phyloP scores from a whole-genome alignment of 2,329 filamentous ascomycete genomes.

The Rutstroemia sp. region DNA sequence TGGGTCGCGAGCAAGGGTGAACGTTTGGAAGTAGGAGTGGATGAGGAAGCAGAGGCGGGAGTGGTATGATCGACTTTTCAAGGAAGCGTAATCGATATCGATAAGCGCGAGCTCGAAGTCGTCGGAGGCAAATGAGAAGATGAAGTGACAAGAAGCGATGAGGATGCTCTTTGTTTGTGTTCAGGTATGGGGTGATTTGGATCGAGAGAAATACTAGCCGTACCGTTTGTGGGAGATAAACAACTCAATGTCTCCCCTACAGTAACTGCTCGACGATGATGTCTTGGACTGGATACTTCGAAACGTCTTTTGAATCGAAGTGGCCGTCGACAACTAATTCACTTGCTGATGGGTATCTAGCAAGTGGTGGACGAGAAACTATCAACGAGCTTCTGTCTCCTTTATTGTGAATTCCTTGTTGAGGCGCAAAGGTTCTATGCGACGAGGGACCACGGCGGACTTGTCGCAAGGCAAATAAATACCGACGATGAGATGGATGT shows the following conservation, averaged over 20 bases:
- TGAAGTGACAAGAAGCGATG: neutral
- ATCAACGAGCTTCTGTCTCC: neutral
- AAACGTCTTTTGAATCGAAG: neutral
- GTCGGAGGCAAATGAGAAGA: slow-evolving; percentile 6
- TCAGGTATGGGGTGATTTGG: neutral
- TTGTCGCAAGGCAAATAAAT: neutral
- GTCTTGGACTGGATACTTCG: neutral
- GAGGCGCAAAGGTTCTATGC: neutral
- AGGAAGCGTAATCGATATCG: slow-evolving; percentile 10
- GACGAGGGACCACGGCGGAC: neutral
- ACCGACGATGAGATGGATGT: neutral
- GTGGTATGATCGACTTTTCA: slow-evolving; percentile 8
- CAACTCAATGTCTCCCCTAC: slow-evolving; percentile 96
- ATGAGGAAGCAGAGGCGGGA: slow-evolving; percentile 1
- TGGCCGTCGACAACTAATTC: neutral
- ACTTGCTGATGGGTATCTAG: neutral
- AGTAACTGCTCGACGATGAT: slow-evolving; percentile 36
- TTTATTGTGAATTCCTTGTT: neutral
- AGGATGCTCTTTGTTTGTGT: neutral
- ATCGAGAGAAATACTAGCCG: slow-evolving; percentile 14
- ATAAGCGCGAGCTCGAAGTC: slow-evolving; percentile 7
- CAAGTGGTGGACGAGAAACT: no score
- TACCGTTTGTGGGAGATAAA: slow-evolving; percentile 84
- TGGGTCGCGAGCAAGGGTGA: neutral
- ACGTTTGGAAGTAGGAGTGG: neutral